These are phyloP conservation scores for Hymenoscyphus fructigenus DNA, from an alignment of 2,329 filamentous ascomycete species.

Conservation along the genomic window DNA sequence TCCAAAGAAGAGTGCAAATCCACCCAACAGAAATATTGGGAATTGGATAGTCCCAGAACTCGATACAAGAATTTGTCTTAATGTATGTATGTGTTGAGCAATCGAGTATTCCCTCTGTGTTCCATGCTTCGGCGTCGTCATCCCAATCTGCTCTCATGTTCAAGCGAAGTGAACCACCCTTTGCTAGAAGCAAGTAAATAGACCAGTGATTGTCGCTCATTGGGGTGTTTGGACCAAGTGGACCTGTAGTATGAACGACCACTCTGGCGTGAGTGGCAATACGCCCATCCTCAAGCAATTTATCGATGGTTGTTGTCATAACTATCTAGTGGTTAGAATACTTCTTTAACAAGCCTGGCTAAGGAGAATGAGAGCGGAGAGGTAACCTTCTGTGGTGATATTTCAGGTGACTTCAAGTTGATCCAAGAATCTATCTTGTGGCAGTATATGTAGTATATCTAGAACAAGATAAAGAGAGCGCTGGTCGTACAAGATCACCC, in stretches of 20 bases:
- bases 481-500: no score
- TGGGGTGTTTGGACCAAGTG: constrained; percentile 12
- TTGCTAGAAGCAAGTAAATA: constrained; percentile 16
- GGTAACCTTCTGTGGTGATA: no score
- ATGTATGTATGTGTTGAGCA: constrained; percentile 7
- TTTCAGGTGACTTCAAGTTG: no score
- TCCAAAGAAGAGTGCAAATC: constrained; percentile 14
- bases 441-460: no score
- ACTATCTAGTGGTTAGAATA: no score
- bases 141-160: constrained; percentile 14
- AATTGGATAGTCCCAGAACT: constrained; percentile 15
- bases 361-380: no score
- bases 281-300: constrained; percentile 5
- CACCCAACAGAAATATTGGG: constrained; percentile 12
- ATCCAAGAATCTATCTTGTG: no score
- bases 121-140: constrained; percentile 3
- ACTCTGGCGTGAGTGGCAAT: constrained; percentile 15
- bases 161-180: constrained; percentile 6
- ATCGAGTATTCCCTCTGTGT: constrained; percentile 11
- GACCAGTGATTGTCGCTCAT: constrained; percentile 19
- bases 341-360: no score
- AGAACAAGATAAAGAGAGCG: no score
- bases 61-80: constrained; percentile 12
- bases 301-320: constrained; percentile 8
- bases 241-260: constrained; percentile 15